Evolutionary conservation across 257 asterid genomes (phyloP).

Genomic region (Salvia miltiorrhiza): DNA sequence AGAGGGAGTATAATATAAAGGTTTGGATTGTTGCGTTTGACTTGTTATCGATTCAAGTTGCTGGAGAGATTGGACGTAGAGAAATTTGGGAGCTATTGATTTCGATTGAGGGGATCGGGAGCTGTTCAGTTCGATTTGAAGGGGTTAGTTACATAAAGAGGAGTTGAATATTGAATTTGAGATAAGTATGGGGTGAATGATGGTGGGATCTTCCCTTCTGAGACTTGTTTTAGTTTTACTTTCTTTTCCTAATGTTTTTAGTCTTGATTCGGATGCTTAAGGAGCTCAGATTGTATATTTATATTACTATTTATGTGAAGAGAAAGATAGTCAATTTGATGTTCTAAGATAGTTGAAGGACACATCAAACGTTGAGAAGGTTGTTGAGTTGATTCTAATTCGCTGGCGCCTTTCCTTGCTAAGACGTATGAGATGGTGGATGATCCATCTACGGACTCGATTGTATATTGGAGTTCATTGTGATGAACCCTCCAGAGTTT

Average conservation of each 20-base stretch:
- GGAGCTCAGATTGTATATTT: background rate
- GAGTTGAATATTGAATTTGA: background rate
- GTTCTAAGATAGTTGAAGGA: background rate
- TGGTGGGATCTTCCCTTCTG: too few relatives aligned
- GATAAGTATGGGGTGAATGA: background rate
- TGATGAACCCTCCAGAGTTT: constrained; percentile 77
- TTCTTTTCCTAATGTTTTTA: too few relatives aligned
- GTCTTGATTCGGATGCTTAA: background rate
- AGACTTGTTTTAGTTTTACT: background rate
- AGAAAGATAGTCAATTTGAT: constrained; percentile 1
- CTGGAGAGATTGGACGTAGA: constrained; percentile 13
- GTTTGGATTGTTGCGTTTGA: constrained; percentile 19
- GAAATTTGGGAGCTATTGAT: background rate
- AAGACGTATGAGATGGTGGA: constrained; percentile 96
- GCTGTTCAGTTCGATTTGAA: background rate
- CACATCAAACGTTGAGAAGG: background rate
- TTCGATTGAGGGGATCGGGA: constrained; percentile 3
- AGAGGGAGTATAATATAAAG: too few relatives aligned
- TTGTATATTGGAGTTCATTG: constrained; percentile 88
- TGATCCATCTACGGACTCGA: constrained; percentile 53
- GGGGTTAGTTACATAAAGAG: constrained; percentile 3
- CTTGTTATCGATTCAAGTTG: constrained; percentile 1
- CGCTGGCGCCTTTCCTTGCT: constrained; percentile 76
- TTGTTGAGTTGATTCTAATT: constrained; percentile 28
- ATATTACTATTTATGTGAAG: background rate